Percentiles rank a stretch among this genome's conserved stretches.
These are phyloP conservation scores for Saccharomyces uvarum DNA, from an alignment of 1,139 yeast genomes.

Conservation along the genomic window DNA sequence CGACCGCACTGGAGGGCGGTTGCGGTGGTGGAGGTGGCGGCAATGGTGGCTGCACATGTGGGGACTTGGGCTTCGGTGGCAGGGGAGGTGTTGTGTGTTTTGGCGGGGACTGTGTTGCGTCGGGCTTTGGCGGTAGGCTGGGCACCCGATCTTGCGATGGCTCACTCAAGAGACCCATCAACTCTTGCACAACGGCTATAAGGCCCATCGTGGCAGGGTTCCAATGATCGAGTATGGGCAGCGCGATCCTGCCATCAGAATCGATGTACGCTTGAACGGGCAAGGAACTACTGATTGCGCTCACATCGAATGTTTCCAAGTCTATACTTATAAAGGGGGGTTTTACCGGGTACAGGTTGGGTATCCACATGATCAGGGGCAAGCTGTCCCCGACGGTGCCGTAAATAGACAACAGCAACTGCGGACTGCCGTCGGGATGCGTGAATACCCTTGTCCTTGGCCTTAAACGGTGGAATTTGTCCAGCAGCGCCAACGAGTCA, in stretches of 20 bases:
- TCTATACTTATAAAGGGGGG: conserved; percentile 59
- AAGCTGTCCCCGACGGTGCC: conserved; percentile 40
- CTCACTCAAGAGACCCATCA: background rate
- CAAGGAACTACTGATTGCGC: background rate
- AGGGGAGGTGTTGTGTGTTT: background rate
- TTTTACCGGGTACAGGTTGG: conserved; percentile 54
- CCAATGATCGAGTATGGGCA: conserved; percentile 61
- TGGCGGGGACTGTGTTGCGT: background rate
- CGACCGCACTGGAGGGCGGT: background rate
- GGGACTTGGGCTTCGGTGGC: background rate
- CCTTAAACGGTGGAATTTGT: conserved; percentile 43
- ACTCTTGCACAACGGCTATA: conserved; percentile 36
- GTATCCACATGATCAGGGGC: conserved; percentile 71
- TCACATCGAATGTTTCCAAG: conserved; percentile 32
- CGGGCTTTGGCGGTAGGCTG: background rate
- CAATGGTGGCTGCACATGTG: conserved; percentile 13
- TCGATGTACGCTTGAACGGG: conserved; percentile 42
- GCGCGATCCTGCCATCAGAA: conserved; percentile 52
- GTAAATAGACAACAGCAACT: conserved; percentile 53
- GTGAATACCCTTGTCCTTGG: conserved; percentile 71
- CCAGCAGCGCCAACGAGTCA: conserved; percentile 53
- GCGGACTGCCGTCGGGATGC: conserved; percentile 48
- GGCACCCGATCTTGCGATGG: background rate
- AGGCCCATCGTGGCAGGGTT: conserved; percentile 25
- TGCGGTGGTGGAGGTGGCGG: conserved; percentile 5